These are phyloP conservation scores for Prunus salicina DNA, from an alignment of 306 rosid species.

Conservation along the genomic window DNA sequence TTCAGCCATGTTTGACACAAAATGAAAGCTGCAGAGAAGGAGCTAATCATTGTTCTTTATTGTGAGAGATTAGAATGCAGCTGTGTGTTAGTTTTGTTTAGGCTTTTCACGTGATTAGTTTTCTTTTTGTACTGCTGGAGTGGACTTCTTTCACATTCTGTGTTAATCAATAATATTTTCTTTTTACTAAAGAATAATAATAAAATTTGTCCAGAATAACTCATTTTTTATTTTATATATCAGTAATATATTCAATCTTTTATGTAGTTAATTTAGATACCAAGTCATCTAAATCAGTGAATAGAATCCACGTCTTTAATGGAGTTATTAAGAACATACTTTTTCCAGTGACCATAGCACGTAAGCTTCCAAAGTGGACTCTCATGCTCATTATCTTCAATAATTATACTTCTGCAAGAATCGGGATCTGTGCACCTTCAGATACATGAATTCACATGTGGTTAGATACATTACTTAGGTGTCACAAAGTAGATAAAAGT, in stretches of 20 bases:
- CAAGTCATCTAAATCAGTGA: neutral
- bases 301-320: neutral
- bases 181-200: too few species aligned
- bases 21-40: too few species aligned
- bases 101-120: too few species aligned
- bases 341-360: slow-evolving; percentile 73
- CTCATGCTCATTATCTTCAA: slow-evolving; percentile 70
- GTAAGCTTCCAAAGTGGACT: slow-evolving; percentile 88
- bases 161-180: too few species aligned
- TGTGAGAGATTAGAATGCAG: too few species aligned
- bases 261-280: neutral
- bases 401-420: slow-evolving; percentile 66
- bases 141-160: too few species aligned
- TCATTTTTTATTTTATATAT: neutral
- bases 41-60: too few species aligned
- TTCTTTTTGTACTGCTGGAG: too few species aligned
- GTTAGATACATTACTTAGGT: slow-evolving; percentile 14
- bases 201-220: neutral
- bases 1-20: too few species aligned
- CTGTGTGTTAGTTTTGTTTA: too few species aligned
- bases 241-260: neutral
- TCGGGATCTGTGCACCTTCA: slow-evolving; percentile 89
- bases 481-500: slow-evolving; percentile 11
- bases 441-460: slow-evolving; percentile 15
- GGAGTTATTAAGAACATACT: slow-evolving; percentile 36